Base-by-base conservation (phyloP, 2,329 filamentous ascomycete species). In the Helotiales sp. region DNA sequence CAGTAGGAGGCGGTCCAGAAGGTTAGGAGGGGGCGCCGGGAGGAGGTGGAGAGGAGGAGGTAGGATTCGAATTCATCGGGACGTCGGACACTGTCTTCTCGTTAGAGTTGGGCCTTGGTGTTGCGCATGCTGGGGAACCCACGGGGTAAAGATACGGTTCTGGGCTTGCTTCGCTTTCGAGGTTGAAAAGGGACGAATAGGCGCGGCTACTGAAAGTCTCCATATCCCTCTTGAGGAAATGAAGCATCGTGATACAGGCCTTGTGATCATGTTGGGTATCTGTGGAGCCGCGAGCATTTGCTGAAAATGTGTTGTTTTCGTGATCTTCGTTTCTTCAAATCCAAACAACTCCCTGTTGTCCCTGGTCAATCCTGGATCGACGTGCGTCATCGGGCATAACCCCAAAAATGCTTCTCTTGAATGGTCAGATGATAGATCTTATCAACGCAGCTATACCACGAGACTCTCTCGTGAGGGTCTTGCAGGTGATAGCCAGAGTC, bases 1-100 rank as follows among this genome's bases (percentile, higher is more conserved):
- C 83, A 86, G 73, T 78, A 85, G 7, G 80, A 81, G 0, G 83
- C 77, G 0, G 82, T 84, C 83, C 83, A 87, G 38, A 86, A 73
- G 1, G 82, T 85, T 55, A 86, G 67, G n/a, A 86, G 77, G 2
- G 83, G 83, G 2, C 72, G 77, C 42, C 79, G 75, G 5, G 81
- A 74, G 5, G 81, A 81, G 2, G 79, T 77, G 2, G 80, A 82
- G 52, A 83, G 74, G n/a, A 80, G 75, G 56, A 83, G 76, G 71
- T 84, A 81, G 17, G 78, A 81, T 67, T 79, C 71, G 69, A 86
- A 79, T 61, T 82, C 78, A 64, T 80, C 76, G 46, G 77, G 74
- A 49, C 77, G 77, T 61, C 82, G 82, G 64, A 85, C 78, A 34
- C 83, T 86, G 56, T 8, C 9, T 13, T 48, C n/a, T 48, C n/a